Evolutionary conservation across 1,284 basidiomycete species (phyloP), one percentile per base, ranked within the genome.

Genomic region (Lignosus rhinocerotis): DNA sequence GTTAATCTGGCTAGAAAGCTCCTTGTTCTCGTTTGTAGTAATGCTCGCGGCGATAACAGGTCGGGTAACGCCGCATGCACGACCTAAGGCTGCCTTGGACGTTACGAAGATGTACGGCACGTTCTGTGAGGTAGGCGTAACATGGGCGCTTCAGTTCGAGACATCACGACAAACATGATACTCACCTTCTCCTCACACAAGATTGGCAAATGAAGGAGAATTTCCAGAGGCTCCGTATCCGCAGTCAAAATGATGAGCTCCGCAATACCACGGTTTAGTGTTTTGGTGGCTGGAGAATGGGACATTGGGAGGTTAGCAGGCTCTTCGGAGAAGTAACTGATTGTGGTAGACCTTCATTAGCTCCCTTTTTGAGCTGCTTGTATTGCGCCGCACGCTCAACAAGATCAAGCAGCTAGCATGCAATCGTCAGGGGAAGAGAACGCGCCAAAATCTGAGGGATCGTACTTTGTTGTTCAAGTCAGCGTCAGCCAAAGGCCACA

Each of bases 181-280:
- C 76, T 9, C 54, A 88, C 92, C 84, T 99, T 99, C 82, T 99
- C 97, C 78, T 99, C 97, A 74, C 97, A 99, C 44, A 99, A 83
- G 55, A 99, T 82, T 45, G 97, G 97, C 31, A 99, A 87, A 77
- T 99, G 97, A 65, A 99, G 86, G 51, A 99, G 80, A 73, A 99
- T 99, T 76, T 99, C 96, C 70, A 99, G 86, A 52, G 96, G 96
- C 76, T 99, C 96, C 47, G 96, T 96, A 71, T 97, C 94, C 62
- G 95, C 97, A 59, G 97, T 97, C 78, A 99, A 83, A 71, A 99
- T 87, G 77, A 99, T 96, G 78, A 99, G 94, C 79, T 99, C 97
- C 68, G 95, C 93, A 70, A 98, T 96, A 80, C 97, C 96, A 72
- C 97, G 93, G 78, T 99, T 99, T 65, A 99, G 85, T 25, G 97